phyloP scores from a whole-genome alignment of 1,139 yeast species.

The Debaryomyces sp. region DNA sequence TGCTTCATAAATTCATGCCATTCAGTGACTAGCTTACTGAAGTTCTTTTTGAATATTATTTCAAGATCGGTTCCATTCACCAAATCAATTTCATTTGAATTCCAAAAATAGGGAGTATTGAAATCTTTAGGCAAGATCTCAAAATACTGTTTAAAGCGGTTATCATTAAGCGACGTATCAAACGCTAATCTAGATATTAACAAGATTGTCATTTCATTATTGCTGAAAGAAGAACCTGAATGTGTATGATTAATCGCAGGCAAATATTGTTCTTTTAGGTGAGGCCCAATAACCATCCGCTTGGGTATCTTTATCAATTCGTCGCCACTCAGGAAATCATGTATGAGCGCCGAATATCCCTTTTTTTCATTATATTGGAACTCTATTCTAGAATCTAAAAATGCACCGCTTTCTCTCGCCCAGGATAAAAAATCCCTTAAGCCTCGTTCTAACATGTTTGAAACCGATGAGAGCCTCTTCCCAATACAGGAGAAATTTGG shows the following conservation, averaged over 20 bases:
- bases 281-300: conserved; percentile 10
- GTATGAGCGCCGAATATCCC: conserved; percentile 8
- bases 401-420: conserved; percentile 10
- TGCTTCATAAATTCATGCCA: conserved; percentile 9
- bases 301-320: conserved; percentile 10
- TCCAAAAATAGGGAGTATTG: conserved; percentile 11
- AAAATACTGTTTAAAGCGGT: conserved; percentile 9
- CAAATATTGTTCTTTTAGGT: conserved; percentile 6
- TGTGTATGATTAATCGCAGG: conserved; percentile 1
- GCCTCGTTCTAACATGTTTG: neutral
- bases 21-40: conserved; percentile 9
- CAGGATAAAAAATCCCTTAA: conserved; percentile 7
- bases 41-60: conserved; percentile 7
- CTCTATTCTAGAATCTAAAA: conserved; percentile 9
- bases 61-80: conserved; percentile 10
- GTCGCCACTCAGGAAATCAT: neutral
- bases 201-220: conserved; percentile 11
- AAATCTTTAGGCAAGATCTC: conserved; percentile 10
- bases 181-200: conserved; percentile 10
- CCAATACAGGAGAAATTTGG: neutral
- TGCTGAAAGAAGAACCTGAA: conserved; percentile 6
- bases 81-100: conserved; percentile 6
- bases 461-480: neutral
- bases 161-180: conserved; percentile 2
- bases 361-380: conserved; percentile 5